Conservation (phyloP, 331 rosid species). For the Cucumis variabilis region DNA sequence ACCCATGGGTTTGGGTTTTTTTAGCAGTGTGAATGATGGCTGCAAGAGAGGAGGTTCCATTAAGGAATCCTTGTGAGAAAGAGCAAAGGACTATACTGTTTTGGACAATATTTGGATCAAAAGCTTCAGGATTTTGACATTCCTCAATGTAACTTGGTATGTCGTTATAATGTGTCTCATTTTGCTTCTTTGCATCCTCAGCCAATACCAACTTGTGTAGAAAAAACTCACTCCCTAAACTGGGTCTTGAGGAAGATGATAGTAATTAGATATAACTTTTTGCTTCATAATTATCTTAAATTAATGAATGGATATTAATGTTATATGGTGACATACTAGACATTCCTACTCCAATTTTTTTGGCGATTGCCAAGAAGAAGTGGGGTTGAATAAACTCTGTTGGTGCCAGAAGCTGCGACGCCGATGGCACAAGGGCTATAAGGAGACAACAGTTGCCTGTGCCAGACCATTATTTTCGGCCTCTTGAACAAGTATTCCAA, state of each 20-base stretch:
- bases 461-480: conserved; percentile 81
- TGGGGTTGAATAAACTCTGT: conserved; percentile 57
- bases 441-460: conserved; percentile 71
- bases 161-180: no score
- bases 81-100: no score
- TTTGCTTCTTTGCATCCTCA: conserved; percentile 64
- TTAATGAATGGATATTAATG: background rate
- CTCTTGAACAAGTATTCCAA: conserved; percentile 84
- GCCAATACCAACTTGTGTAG: conserved; percentile 67
- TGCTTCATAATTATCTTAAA: no score
- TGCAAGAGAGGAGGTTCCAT: no score
- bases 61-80: no score
- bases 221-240: conserved; percentile 53
- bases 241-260: conserved; percentile 41
- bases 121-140: no score
- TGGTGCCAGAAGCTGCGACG: conserved; percentile 71
- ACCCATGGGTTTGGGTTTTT: no score
- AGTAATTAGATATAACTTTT: no score
- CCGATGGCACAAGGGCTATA: conserved; percentile 84
- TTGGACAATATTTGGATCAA: no score
- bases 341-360: conserved; percentile 60
- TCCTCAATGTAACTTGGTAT: no score
- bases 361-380: conserved; percentile 74
- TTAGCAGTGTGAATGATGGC: no score
- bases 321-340: conserved; percentile 40